Conservation (phyloP, 768 basidiomycete species). For the Boletus insuetus region DNA sequence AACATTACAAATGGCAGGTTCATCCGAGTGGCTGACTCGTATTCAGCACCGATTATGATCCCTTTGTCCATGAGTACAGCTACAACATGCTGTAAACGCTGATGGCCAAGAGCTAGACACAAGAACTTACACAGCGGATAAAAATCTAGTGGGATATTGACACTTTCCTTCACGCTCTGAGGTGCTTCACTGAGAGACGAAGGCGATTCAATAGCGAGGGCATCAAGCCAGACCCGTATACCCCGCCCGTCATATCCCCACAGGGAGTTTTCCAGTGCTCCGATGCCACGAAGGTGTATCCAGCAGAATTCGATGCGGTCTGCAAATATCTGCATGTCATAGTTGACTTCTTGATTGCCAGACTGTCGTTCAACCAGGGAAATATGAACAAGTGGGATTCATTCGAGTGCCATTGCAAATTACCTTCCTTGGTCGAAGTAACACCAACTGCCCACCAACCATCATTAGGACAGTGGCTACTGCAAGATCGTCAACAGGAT, state of each 20-base stretch:
- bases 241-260: constrained; percentile 95
- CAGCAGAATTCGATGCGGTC: constrained; percentile 98
- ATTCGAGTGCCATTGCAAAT: constrained; percentile 5
- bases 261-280: constrained; percentile 90
- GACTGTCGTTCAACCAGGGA: constrained; percentile 46
- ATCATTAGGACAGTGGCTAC: constrained; percentile 96
- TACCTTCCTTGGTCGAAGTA: constrained; percentile 87
- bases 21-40: constrained; percentile 72
- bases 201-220: constrained; percentile 79
- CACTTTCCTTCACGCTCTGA: constrained; percentile 83
- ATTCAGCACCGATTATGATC: constrained; percentile 94
- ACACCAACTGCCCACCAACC: constrained; percentile 85
- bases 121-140: constrained; percentile 81
- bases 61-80: constrained; percentile 99
- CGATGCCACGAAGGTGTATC: constrained; percentile 95
- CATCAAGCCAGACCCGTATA: constrained; percentile 94
- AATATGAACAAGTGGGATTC: background rate
- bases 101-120: background rate
- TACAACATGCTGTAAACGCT: constrained; percentile 31
- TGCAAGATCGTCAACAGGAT: constrained; percentile 88
- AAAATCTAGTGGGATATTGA: constrained; percentile 89
- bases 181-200: constrained; percentile 34
- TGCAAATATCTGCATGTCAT: constrained; percentile 96
- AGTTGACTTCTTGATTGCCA: constrained; percentile 85
- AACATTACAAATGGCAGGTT: constrained; percentile 90